phyloP scores from a whole-genome alignment of 2,329 filamentous ascomycete genomes.

The Fusarium austroafricanum region DNA sequence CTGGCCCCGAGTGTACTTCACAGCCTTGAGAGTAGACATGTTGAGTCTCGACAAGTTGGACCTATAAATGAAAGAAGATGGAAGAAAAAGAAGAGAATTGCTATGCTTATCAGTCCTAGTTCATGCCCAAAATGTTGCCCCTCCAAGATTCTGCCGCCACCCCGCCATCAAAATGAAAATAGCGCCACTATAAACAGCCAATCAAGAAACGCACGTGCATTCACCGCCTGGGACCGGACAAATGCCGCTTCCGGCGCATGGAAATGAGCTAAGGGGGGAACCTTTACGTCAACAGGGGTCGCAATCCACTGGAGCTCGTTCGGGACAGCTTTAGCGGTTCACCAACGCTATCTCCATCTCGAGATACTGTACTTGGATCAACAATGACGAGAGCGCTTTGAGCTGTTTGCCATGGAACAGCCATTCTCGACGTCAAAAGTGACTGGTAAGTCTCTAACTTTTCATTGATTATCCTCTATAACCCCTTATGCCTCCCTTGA shows the following conservation, averaged over 20 bases:
- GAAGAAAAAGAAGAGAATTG: background rate
- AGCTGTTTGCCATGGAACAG: constrained; percentile 68
- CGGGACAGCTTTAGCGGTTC: constrained; percentile 42
- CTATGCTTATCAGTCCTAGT: constrained; percentile 7
- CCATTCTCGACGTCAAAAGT: constrained; percentile 80
- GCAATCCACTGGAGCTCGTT: constrained; percentile 34
- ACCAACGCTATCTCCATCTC: constrained; percentile 25
- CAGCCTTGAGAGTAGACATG: constrained; percentile 77
- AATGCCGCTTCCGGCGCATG: constrained; percentile 44
- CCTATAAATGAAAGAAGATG: background rate
- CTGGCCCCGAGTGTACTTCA: constrained; percentile 78
- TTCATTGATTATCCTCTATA: background rate
- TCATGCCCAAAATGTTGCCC: constrained; percentile 39
- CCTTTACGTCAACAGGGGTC: constrained; percentile 33
- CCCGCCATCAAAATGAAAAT: constrained; percentile 42
- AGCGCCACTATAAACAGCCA: constrained; percentile 36
- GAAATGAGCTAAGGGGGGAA: constrained; percentile 40
- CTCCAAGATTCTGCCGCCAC: constrained; percentile 51
- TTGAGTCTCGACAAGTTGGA: background rate
- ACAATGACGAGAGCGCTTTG: constrained; percentile 47
- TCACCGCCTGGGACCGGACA: constrained; percentile 47
- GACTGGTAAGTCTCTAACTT: constrained; percentile 65
- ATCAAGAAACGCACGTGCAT: constrained; percentile 4
- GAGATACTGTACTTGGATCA: constrained; percentile 39
- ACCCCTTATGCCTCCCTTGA: background rate